Base-by-base conservation (phyloP, 116 monocot genomes). In the Thalassia testudinum region DNA sequence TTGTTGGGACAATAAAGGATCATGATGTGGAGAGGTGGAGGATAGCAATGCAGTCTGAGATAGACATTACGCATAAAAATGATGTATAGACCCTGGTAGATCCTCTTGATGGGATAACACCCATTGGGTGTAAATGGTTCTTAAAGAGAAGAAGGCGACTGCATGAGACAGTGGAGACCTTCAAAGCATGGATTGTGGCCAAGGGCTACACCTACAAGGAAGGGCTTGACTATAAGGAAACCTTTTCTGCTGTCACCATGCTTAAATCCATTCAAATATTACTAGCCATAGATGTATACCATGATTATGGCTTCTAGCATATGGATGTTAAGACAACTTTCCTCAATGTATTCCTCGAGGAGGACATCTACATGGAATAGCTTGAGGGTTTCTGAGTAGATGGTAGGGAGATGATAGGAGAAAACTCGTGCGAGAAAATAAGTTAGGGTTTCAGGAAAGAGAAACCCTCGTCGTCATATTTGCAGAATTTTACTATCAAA, bases 261-360 rank as follows among this genome's bases (percentile, higher is more conserved):
- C 12, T 54, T 19, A 54, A 54, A 37, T 54, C 54, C 14, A 54
- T 54, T 30, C 27, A n/a, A 18, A 37, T 54, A 8, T 37, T 54
- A 1, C 54, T 54, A 27, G 28, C 20, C n/a, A 54, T 54, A 27
- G 22, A 6, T 38, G 21, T n/a, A 54, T 20, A 38, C 37, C 37
- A 55, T 55, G 21, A 38, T 23, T 19, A 22, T 38, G 34, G 30
- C 1, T 13, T 38, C 1, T 38, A 1, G 17, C 17, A 55, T 20
- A 19, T 37, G 4, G 55, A 55, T 55, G 29, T 55, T 0, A 55
- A 55, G 19, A 55, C 22, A 0, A 11, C 12, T 2, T 34, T 55
- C 37, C 55, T 55, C 15, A 38, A 55, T 55, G 29, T 14, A 24
- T 30, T 30, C 23, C 16, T 52, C 29, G 7, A n/a, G 10, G 34